phyloP scores from a whole-genome alignment of 257 asterid genomes.

The Marsdenia floribunda region DNA sequence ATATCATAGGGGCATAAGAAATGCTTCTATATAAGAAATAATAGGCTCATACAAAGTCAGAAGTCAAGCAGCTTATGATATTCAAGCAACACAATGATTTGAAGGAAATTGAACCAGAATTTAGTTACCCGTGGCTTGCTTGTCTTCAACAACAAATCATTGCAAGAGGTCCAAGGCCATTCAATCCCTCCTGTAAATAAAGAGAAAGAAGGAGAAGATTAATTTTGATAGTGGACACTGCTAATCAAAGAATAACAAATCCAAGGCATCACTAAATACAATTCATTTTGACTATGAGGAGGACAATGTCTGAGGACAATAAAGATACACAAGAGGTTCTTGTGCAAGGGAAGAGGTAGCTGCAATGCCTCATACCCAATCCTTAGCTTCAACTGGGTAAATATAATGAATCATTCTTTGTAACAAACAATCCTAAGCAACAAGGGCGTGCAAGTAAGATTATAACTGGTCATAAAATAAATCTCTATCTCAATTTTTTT shows the following conservation, averaged over 20 bases:
- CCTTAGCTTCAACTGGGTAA: not conserved
- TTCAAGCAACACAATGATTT: not conserved
- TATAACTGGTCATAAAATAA: not conserved
- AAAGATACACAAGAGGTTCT: not conserved
- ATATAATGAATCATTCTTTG: not conserved
- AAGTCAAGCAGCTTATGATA: not conserved
- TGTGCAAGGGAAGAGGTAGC: not conserved
- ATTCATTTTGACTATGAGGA: not conserved
- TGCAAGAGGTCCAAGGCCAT: constrained; percentile 74
- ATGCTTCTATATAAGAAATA: not conserved
- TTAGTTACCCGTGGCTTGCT: constrained; percentile 44
- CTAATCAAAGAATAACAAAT: not conserved
- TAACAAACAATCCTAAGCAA: not conserved
- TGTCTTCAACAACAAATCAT: constrained; percentile 78
- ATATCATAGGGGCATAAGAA: not conserved
- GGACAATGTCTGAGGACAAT: not conserved
- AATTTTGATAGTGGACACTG: not conserved
- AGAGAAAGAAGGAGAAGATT: not conserved
- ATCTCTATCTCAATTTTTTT: no score
- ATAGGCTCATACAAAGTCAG: no score
- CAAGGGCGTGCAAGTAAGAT: not conserved
- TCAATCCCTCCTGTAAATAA: constrained; percentile 68
- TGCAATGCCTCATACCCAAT: not conserved
- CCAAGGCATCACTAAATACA: not conserved
- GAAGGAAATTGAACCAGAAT: not conserved